Evolutionary conservation across 306 rosid species (phyloP).

Genomic region (Cucurbita pepo): DNA sequence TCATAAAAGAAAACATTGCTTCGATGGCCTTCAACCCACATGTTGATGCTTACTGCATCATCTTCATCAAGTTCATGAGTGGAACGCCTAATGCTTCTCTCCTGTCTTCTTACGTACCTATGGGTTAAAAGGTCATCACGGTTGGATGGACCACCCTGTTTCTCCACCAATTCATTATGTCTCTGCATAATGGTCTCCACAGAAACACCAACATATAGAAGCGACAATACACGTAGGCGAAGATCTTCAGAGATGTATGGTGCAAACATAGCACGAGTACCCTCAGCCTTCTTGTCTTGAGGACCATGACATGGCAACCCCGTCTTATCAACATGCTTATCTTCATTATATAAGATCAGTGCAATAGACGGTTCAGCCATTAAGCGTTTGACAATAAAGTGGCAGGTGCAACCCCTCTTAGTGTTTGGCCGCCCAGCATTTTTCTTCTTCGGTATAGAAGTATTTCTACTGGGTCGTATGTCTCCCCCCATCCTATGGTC

Average conservation of each 20-base stretch:
- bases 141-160: conserved; percentile 79
- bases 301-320: conserved; percentile 93
- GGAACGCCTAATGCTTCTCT: conserved; percentile 73
- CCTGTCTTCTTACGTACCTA: conserved; percentile 71
- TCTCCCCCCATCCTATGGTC: conserved; percentile 76
- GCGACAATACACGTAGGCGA: conserved; percentile 65
- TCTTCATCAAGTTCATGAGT: conserved; percentile 63
- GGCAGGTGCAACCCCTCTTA: conserved; percentile 89
- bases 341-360: conserved; percentile 58
- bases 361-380: conserved; percentile 83
- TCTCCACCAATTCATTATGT: conserved; percentile 72
- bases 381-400: conserved; percentile 79
- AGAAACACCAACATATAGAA: conserved; percentile 72
- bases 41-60: conserved; percentile 51
- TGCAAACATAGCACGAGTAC: conserved; percentile 80
- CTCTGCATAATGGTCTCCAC: conserved; percentile 96
- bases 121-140: conserved; percentile 91
- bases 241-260: conserved; percentile 90
- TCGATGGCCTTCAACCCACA: conserved; percentile 82
- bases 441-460: conserved; percentile 69
- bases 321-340: conserved; percentile 75
- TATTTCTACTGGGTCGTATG: conserved; percentile 64
- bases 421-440: conserved; percentile 81
- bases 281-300: conserved; percentile 71
- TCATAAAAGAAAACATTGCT: conserved; percentile 56